Evolutionary conservation across 768 basidiomycete species (phyloP), one percentile per base, ranked within the genome.

Genomic region (Rhizopogon rudus): DNA sequence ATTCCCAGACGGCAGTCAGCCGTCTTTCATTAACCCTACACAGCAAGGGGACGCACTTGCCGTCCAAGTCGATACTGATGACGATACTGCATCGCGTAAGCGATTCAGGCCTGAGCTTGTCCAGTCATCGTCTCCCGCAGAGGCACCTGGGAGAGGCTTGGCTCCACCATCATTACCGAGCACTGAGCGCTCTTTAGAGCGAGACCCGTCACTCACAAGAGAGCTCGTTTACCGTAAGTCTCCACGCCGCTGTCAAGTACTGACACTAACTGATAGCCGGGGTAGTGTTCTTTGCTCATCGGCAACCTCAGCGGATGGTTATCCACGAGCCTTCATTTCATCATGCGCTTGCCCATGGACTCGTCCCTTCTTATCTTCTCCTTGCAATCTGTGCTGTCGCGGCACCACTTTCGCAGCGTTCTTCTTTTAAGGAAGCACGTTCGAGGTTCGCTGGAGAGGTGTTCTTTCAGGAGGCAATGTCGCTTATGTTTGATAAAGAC

Each of bases 321-420:
- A 80, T 93, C 44, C 91, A 93, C 70, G 88, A 88, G 51, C 86
- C 91, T 20, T 83, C 85, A 7, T 93, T 93, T 62, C 76, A 84
- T 22, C 76, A 82, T 2, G 76, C 80, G 33, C 79, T 93, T 7
- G 80, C 81, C 54, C 81, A 82, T 57, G 83, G 84, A 60, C 77
- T 79, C 54, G 79, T 93, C 33, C 90, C 91, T 40, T 70, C 75
- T 33, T 81, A 88, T 64, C 81, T 93, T 28, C 74, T 92, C 16
- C 79, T 86, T 45, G 84, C 88, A 0, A 75, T 93, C 6, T 90
- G 87, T 65, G 88, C 90, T 4, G 75, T 91, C 35, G 89, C 90
- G 6, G 88, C 91, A 17, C 88, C 87, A 8, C 71, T 86, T 49
- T 90, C 87, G 20, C 84, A 82, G 57, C 85, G 84, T 53, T 80